Evolutionary conservation across 345 rosid genomes (phyloP).

Genomic region (Lepidium sativum): DNA sequence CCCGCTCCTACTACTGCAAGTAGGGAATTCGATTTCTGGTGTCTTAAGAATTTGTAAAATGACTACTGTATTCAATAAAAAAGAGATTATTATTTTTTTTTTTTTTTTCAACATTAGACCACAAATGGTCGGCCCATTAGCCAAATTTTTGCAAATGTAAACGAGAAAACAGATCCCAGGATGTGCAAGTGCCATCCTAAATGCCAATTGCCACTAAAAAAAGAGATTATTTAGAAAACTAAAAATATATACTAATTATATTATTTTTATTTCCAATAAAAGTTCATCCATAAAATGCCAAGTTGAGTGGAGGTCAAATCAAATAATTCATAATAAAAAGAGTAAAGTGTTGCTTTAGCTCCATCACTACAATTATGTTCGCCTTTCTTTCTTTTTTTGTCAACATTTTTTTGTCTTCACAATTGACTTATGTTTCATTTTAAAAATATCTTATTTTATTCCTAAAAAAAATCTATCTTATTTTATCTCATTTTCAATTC

Average conservation of each 20-base stretch:
- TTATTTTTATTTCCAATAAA: neutral
- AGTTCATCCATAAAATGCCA: neutral
- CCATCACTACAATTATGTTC: slow-evolving; percentile 9
- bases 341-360: slow-evolving; percentile 22
- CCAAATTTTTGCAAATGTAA: too few species aligned
- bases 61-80: too few species aligned
- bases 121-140: too few species aligned
- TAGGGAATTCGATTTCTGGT: too few species aligned
- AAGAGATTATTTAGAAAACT: neutral
- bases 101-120: too few species aligned
- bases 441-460: neutral
- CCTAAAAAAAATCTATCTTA: neutral
- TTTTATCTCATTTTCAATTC: neutral
- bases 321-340: slow-evolving; percentile 20
- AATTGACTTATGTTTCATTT: slow-evolving; percentile 9
- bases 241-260: neutral
- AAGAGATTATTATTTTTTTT: too few species aligned
- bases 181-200: too few species aligned
- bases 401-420: neutral
- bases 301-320: slow-evolving; percentile 28
- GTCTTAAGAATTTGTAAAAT: too few species aligned
- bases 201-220: too few species aligned
- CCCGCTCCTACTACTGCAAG: too few species aligned
- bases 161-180: too few species aligned
- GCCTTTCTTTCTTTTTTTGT: neutral